Evolutionary conservation across 805 yeast species (phyloP).

Genomic region (Saturnispora zaruensis): DNA sequence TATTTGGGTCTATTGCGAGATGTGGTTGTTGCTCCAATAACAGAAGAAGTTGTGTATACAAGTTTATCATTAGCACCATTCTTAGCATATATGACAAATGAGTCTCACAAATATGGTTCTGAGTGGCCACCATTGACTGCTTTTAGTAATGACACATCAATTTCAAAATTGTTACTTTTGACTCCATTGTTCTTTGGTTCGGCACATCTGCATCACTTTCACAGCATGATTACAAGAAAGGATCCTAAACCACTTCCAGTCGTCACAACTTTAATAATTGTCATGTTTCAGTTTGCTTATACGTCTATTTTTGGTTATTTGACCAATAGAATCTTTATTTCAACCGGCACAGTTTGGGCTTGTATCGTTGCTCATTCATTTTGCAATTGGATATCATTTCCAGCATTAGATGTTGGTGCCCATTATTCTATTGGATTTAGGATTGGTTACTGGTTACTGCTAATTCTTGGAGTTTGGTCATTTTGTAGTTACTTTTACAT

Average conservation of each 20-base stretch:
- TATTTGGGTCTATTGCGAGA: slow-evolving; percentile 34
- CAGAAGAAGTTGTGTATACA: slow-evolving; percentile 71
- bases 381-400: slow-evolving; percentile 69
- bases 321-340: slow-evolving; percentile 48
- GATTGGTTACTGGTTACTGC: slow-evolving; percentile 32
- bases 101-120: slow-evolving; percentile 8
- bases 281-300: slow-evolving; percentile 48
- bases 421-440: slow-evolving; percentile 13
- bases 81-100: slow-evolving; percentile 5
- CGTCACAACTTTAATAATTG: slow-evolving; percentile 28
- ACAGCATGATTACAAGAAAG: slow-evolving; percentile 32
- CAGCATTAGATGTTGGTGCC: slow-evolving; percentile 24
- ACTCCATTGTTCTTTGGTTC: slow-evolving; percentile 66
- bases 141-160: slow-evolving; percentile 1
- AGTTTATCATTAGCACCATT: slow-evolving; percentile 24
- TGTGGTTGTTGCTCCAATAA: slow-evolving; percentile 60
- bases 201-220: slow-evolving; percentile 74
- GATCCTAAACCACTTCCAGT: slow-evolving; percentile 21
- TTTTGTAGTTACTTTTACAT: slow-evolving; percentile 28
- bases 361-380: slow-evolving; percentile 51
- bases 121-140: slow-evolving; percentile 5
- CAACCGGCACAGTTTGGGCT: slow-evolving; percentile 47
- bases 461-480: slow-evolving; percentile 35
- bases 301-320: slow-evolving; percentile 67
- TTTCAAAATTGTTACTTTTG: slow-evolving; percentile 20